Evolutionary conservation across 2,329 filamentous ascomycete genomes (phyloP), one percentile per base, ranked within the genome.

Genomic region (Trichophyton verrucosum): DNA sequence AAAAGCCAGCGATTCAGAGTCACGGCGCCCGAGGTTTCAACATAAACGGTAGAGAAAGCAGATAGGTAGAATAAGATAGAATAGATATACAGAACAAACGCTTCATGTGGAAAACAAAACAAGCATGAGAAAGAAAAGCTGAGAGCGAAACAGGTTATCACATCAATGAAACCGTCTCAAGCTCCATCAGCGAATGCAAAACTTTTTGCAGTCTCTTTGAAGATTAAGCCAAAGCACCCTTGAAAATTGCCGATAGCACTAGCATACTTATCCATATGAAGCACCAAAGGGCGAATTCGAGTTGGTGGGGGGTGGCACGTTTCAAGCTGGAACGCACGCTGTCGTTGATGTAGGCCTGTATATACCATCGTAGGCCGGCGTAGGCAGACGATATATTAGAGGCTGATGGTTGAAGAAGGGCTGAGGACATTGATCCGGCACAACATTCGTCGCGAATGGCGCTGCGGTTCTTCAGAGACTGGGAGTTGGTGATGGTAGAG

Each of bases 271-370:
- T 9, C 55, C 55, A 57, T 24, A 57, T 40, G 33, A 57, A 40
- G 55, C 55, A 57, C 55, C 55, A 57, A 40, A 57, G 55, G n/a
- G 55, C 38, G 24, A 40, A 57, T 24, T 44, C 38, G 13, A 13
- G 55, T 11, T 57, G 30, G 9, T 11, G 33, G 1, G 22, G 15
- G 49, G 22, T 53, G 9, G 22, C 13, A n/a, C 15, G 22, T 17
- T 53, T 53, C 13, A 13, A 22, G 1, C 6, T 4, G 4, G 22
- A 30, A 13, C 4, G 22, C 22, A 30, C 33, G 0, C 9, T 30
- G 22, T 30, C 11, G 49, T n/a, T 6, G 49, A 9, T n/a, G 24
- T 30, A 33, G 2, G 22, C 22, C 30, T 17, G 49, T 53, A 53
- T 30, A 24, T 30, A 53, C 22, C 27, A 53, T 11, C 49, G 49